Conservation (phyloP, 371 early-diverging fungal species). For the Mortierella sp. region DNA sequence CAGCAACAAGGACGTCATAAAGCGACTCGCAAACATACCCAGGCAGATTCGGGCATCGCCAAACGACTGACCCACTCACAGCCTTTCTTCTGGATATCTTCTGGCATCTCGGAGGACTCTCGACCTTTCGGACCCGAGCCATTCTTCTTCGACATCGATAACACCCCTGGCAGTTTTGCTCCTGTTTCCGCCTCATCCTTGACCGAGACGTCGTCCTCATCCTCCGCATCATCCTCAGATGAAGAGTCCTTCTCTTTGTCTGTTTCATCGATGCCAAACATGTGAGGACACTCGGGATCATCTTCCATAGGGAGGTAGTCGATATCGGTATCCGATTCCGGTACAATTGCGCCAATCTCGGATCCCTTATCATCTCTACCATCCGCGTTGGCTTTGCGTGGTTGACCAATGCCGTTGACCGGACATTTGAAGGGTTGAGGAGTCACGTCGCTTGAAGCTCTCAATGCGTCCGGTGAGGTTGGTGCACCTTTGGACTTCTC, state of each 20-base stretch:
- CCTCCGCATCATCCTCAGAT: conserved; percentile 12
- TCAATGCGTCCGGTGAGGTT: not conserved
- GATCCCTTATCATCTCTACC: not conserved
- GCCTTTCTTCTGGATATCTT: conserved; percentile 44
- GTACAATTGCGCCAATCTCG: not conserved
- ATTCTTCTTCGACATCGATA: not conserved
- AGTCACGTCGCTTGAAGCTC: not conserved
- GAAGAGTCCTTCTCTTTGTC: conserved; percentile 10
- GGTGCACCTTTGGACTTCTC: conserved; percentile 8
- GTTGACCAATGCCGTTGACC: conserved; percentile 1
- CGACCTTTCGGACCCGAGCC: conserved; percentile 1
- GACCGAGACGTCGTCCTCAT: conserved; percentile 14
- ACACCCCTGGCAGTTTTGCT: not conserved
- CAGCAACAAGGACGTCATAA: not conserved
- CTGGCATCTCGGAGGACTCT: conserved; percentile 15
- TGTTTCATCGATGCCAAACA: conserved; percentile 37
- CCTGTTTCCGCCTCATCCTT: conserved; percentile 6
- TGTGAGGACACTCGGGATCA: conserved; percentile 32
- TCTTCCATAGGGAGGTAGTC: conserved; percentile 39
- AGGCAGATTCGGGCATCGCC: conserved; percentile 30
- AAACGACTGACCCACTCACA: conserved; percentile 38
- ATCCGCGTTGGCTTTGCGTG: not conserved
- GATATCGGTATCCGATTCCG: conserved; percentile 18
- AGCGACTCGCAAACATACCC: conserved; percentile 19
- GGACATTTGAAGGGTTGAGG: not conserved